Base-by-base conservation (phyloP, 75 land plant genomes). In the Cupressus sempervirens region DNA sequence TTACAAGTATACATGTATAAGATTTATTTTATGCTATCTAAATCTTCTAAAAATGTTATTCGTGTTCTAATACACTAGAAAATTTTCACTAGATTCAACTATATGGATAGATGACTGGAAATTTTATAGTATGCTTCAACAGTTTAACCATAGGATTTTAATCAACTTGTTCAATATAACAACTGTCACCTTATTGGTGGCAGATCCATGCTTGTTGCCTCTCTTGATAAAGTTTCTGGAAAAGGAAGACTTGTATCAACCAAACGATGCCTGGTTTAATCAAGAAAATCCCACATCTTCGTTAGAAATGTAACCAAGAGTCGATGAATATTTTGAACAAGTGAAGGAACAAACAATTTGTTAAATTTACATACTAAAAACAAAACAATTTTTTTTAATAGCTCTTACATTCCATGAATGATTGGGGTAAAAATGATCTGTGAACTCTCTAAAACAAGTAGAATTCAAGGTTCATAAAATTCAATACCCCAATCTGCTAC, bases 181-280 rank as follows among this genome's bases (percentile, higher is more conserved):
- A 32, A 30, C 74, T 62, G 1, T 70, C 74, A 70, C 74, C 74
- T 70, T 30, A 29, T 29, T 30, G 35, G 10, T 70, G 74, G 14
- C 74, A 70, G 12, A 70, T 70, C 74, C 74, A 70, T 70, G 32
- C 35, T 70, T 70, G 74, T 9, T 15, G 34, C 74, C 43, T 50
- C 83, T 29, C 50, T 52, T 82, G 83, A 53, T 40, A 82, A 52
- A 52, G 83, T 54, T 30, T 53, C 20, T 82, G 83, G 83, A 35
- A 82, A 82, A 48, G 83, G 83, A 50, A 82, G 62, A 54, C 83
- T 82, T 82, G 83, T 82, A 23, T 82, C 83, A 82, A 82, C 83
- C 18, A 82, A 50, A 30, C 62, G 62, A 46, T 54, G 26, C 83
- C 83, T 82, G 48, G 40, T 50, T 18, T 5, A 35, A 40, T 10